These are phyloP conservation scores for Falciphora oryzae DNA, from an alignment of 2,329 filamentous ascomycete genomes.

Conservation along the genomic window DNA sequence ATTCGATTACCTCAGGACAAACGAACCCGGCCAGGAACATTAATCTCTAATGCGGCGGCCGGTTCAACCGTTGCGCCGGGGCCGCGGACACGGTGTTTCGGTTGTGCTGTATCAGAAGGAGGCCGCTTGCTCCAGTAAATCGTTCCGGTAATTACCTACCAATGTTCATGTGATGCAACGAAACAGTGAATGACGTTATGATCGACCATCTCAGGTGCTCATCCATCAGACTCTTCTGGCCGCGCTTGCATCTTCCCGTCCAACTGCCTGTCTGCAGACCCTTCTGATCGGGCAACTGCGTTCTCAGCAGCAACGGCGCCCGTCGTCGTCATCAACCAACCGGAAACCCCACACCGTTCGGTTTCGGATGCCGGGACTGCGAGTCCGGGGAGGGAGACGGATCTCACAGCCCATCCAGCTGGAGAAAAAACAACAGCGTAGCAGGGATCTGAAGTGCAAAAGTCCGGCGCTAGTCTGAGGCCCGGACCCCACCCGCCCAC, in stretches of 20 bases:
- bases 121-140: too few relatives aligned
- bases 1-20: not conserved
- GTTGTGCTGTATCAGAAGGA: too few relatives aligned
- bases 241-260: too few relatives aligned
- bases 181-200: too few relatives aligned
- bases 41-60: not conserved
- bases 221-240: too few relatives aligned
- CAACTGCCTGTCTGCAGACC: too few relatives aligned
- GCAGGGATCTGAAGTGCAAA: not conserved
- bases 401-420: not conserved
- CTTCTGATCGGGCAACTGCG: too few relatives aligned
- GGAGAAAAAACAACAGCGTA: not conserved
- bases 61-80: too few relatives aligned
- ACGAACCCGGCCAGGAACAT: not conserved
- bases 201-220: too few relatives aligned
- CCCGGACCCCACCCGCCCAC: too few relatives aligned
- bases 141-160: too few relatives aligned
- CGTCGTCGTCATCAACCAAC: not conserved
- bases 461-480: not conserved
- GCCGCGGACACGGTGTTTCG: not conserved
- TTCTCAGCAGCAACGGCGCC: not conserved
- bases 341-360: not conserved
- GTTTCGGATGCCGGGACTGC: not conserved
- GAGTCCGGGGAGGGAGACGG: not conserved
- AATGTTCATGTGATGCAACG: too few relatives aligned